Conservation (phyloP, 176 grass and related monocot genomes). For the Triticum urartu region DNA sequence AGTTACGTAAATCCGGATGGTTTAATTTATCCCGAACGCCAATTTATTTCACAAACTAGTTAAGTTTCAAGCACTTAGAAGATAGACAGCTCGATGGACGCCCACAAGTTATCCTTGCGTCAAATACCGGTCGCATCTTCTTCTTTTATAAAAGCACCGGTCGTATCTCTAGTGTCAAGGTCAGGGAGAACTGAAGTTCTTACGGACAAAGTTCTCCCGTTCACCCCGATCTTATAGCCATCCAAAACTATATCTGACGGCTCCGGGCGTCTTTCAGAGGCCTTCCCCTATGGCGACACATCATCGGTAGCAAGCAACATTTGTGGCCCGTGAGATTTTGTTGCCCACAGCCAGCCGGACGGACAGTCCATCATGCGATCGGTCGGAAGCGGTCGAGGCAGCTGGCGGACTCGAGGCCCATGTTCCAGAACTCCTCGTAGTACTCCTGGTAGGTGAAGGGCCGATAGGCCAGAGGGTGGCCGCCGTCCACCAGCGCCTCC, state of each 20-base stretch:
- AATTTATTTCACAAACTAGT: neutral
- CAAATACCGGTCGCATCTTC: no score
- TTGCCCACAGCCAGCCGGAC: no score
- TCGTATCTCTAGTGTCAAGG: neutral
- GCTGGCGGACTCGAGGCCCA: slow-evolving; percentile 60
- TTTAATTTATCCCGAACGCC: no score
- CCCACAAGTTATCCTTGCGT: neutral
- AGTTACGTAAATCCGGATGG: no score
- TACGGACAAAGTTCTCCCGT: neutral
- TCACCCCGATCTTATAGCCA: neutral
- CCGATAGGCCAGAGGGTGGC: slow-evolving; percentile 50
- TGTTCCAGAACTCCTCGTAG: slow-evolving; percentile 77
- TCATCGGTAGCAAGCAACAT: neutral
- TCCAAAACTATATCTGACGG: neutral
- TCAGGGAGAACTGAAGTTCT: neutral
- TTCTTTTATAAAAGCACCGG: neutral
- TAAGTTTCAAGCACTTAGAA: neutral
- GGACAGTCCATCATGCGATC: neutral
- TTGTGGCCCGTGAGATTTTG: neutral
- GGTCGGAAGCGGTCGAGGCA: slow-evolving; percentile 75
- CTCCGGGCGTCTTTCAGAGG: neutral
- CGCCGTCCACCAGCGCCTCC: slow-evolving; percentile 45
- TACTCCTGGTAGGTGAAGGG: slow-evolving; percentile 77
- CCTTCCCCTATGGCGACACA: neutral
- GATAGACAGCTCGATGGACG: neutral